phyloP scores from a whole-genome alignment of 2,329 filamentous ascomycete genomes.

The Uncinocarpus reesii region DNA sequence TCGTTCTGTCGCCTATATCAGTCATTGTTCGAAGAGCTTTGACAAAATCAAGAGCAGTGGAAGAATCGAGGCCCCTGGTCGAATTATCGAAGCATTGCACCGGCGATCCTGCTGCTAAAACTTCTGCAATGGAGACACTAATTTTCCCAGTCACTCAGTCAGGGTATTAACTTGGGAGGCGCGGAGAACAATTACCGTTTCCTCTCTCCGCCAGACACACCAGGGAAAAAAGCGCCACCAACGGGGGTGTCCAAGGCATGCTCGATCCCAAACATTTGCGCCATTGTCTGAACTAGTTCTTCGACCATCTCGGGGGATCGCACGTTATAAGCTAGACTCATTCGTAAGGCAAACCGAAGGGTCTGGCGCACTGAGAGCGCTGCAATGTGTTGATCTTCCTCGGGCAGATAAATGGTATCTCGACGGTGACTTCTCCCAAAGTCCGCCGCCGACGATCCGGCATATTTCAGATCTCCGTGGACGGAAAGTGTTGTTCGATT shows the following conservation, averaged over 20 bases:
- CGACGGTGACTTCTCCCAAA: constrained; percentile 45
- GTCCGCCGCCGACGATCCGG: not conserved
- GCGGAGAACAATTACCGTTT: no score
- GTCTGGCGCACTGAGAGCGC: constrained; percentile 83
- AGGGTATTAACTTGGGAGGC: no score
- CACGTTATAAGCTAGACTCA: no score
- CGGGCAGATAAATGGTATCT: constrained; percentile 75
- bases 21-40: constrained; percentile 68
- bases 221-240: constrained; percentile 69
- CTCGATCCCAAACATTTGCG: constrained; percentile 56
- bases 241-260: constrained; percentile 78
- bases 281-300: no score
- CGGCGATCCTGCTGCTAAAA: constrained; percentile 64
- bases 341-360: constrained; percentile 67
- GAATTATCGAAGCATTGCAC: constrained; percentile 68
- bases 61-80: constrained; percentile 58
- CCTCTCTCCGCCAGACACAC: constrained; percentile 67
- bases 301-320: constrained; percentile 26
- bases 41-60: constrained; percentile 56
- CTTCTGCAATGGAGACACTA: constrained; percentile 73
- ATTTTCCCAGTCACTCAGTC: no score
- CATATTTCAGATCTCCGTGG: constrained; percentile 50
- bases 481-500: constrained; percentile 59
- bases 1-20: constrained; percentile 71
- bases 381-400: constrained; percentile 75